Base-by-base conservation (phyloP, 306 rosid genomes). In the Malus sieversii region DNA sequence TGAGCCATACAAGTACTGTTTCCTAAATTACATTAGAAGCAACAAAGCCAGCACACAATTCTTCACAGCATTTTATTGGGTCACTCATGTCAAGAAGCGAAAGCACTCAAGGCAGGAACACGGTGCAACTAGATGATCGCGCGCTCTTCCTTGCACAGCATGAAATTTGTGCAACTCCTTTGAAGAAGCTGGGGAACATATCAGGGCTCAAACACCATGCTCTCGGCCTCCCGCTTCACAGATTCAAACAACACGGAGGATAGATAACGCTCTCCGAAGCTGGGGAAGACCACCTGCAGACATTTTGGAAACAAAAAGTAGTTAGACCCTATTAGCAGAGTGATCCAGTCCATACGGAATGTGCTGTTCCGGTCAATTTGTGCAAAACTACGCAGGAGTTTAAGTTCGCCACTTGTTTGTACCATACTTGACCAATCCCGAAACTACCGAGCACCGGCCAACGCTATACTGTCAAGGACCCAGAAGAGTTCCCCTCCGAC, bases 211-310 rank as follows among this genome's bases (percentile, higher is more conserved):
- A 89, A 85, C 11, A 82, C 79, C 91, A 89, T 80, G 63, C 48
- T 87, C 78, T 89, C 93, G 5, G 93, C 85, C 75, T 91, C 96
- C 76, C 83, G 80, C 84, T 83, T 91, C 30, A 87, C 88, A 1
- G 91, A 82, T 53, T 91, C 93, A 4, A 91, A 91, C 67, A 91
- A 86, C 76, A 88, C 92, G 1, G 93, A 77, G 8, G 97, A 92
- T 18, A 92, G 92, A 53, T 92, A 92, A 53, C 93, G 96, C 87
- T 92, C 97, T 70, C 97, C 97, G 65, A 92, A 90, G 90, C 97
- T 92, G 16, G 96, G 97, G 82, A 91, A 91, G 74, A 91, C 79
- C 71, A 9, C 92, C 97, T 91, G 81, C 35, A 25, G 64, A 78
- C 53, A 61, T 68, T 76, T 64, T 59, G 44, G 46, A 67, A 75